phyloP scores from a whole-genome alignment of 1,284 basidiomycete species.

The Anthracocystis walkeri region DNA sequence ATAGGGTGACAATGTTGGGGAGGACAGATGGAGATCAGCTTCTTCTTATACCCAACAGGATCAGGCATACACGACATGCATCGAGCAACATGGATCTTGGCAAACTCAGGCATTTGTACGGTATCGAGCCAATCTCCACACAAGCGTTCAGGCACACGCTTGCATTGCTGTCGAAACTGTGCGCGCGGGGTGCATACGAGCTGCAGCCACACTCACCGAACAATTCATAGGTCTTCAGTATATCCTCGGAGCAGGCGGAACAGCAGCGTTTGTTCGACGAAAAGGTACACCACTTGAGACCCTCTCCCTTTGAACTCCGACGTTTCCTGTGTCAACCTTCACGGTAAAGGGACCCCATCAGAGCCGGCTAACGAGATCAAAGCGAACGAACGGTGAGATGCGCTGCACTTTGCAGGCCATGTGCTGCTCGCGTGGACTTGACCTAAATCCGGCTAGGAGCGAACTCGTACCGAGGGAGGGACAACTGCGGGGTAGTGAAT shows the following conservation, averaged over 20 bases:
- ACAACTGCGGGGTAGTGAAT: background rate
- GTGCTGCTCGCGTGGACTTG: slow-evolving; percentile 15
- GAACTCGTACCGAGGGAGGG: slow-evolving; percentile 4
- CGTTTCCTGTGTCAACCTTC: background rate
- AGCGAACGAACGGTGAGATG: background rate
- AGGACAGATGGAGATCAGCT: background rate
- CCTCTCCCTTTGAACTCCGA: background rate
- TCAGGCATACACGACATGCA: no score
- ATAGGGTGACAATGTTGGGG: background rate
- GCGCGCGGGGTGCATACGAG: slow-evolving; percentile 27
- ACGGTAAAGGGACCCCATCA: slow-evolving; percentile 8
- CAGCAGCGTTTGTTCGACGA: background rate
- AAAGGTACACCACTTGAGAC: slow-evolving; percentile 2
- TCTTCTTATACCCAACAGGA: slow-evolving; percentile 16
- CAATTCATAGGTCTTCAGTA: no score
- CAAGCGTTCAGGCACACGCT: background rate
- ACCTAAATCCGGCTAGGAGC: slow-evolving; percentile 12
- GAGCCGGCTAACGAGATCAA: slow-evolving; percentile 4
- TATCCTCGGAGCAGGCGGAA: background rate
- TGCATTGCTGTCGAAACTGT: background rate
- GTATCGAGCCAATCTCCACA: background rate
- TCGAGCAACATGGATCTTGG: background rate
- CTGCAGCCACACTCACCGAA: background rate
- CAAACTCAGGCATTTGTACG: background rate
- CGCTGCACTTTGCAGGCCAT: slow-evolving; percentile 2